These are phyloP conservation scores for Coniella lustricola DNA, from an alignment of 2,329 filamentous ascomycete genomes.

Conservation along the genomic window DNA sequence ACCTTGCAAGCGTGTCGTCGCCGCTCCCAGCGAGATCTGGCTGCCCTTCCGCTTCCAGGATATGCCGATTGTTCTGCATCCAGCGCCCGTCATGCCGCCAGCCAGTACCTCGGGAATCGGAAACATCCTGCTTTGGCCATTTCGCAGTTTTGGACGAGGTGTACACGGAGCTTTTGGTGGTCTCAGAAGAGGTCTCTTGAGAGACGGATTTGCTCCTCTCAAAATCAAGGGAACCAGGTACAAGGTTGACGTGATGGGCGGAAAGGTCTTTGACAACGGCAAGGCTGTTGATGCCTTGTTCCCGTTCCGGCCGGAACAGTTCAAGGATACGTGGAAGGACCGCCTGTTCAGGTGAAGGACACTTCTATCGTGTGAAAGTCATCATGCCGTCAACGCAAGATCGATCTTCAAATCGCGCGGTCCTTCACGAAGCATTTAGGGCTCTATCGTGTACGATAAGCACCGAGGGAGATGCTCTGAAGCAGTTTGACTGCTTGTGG, in stretches of 20 bases:
- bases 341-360: neutral
- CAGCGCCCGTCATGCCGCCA: neutral
- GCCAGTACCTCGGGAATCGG: neutral
- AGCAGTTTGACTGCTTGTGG: too few species aligned
- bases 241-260: conserved; percentile 51
- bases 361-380: neutral
- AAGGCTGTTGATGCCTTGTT: conserved; percentile 51
- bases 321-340: conserved; percentile 2
- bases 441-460: too few species aligned
- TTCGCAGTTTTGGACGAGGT: conserved; percentile 41
- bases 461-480: too few species aligned
- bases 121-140: conserved; percentile 43
- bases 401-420: too few species aligned
- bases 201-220: conserved; percentile 50
- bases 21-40: conserved; percentile 29
- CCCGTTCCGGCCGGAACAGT: conserved; percentile 14
- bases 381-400: neutral
- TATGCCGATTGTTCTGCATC: conserved; percentile 25
- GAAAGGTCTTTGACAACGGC: conserved; percentile 53
- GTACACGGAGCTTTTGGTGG: conserved; percentile 36
- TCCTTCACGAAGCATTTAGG: too few species aligned
- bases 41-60: conserved; percentile 24
- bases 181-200: conserved; percentile 44
- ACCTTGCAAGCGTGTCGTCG: conserved; percentile 34
- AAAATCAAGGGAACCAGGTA: conserved; percentile 40